Conservation (phyloP, 805 yeast species). For the Candida succiphila region DNA sequence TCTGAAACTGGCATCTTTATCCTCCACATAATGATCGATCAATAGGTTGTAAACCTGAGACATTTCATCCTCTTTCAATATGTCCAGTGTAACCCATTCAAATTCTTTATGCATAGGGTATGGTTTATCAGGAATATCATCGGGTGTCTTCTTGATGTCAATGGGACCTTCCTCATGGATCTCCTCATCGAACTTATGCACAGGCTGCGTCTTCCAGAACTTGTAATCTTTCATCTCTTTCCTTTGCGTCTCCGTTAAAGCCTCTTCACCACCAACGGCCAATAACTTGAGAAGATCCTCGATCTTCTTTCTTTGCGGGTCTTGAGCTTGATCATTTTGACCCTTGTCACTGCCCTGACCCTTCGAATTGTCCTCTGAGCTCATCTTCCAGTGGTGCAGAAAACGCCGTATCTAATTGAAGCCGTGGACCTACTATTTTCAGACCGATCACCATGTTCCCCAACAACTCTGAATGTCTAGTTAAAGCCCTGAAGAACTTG, state of each 20-base stretch:
- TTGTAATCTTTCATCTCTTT: constrained; percentile 82
- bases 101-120: constrained; percentile 66
- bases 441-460: too few relatives aligned
- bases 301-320: constrained; percentile 30
- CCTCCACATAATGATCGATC: constrained; percentile 91
- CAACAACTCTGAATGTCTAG: too few relatives aligned
- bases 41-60: constrained; percentile 72
- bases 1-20: constrained; percentile 82
- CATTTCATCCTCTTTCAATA: constrained; percentile 42
- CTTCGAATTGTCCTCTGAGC: too few relatives aligned
- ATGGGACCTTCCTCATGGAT: constrained; percentile 73
- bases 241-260: constrained; percentile 46
- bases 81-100: constrained; percentile 81
- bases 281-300: constrained; percentile 51
- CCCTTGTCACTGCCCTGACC: not conserved
- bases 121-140: constrained; percentile 63
- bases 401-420: too few relatives aligned
- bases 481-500: too few relatives aligned
- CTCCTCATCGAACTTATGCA: constrained; percentile 62
- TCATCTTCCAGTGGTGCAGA: too few relatives aligned
- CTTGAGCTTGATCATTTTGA: too few relatives aligned
- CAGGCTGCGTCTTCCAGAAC: constrained; percentile 98
- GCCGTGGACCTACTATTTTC: too few relatives aligned
- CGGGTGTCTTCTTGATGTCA: constrained; percentile 56
- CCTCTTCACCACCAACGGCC: constrained; percentile 42